phyloP scores from a whole-genome alignment of 345 rosid genomes.

The Euphorbia pulcherrima region DNA sequence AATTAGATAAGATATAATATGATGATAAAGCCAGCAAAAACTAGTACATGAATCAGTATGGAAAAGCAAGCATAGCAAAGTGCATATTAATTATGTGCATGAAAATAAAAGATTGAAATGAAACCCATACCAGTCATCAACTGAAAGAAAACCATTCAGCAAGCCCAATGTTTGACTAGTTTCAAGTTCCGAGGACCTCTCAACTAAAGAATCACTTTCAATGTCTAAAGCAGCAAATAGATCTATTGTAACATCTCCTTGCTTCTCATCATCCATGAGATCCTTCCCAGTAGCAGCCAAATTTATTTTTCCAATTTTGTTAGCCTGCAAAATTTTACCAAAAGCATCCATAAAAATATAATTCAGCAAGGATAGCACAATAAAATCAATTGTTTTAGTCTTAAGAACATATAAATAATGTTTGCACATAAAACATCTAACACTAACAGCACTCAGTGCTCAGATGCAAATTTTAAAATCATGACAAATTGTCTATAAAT shows the following conservation, averaged over 20 bases:
- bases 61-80: background rate
- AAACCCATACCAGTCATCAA: slow-evolving; percentile 80
- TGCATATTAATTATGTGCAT: background rate
- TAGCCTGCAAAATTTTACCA: slow-evolving; percentile 52
- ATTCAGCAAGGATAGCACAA: background rate
- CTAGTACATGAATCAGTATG: background rate
- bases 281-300: slow-evolving; percentile 99
- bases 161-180: slow-evolving; percentile 88
- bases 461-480: background rate
- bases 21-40: background rate
- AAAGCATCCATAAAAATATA: background rate
- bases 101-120: background rate
- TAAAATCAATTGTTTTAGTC: background rate
- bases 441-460: no score
- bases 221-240: slow-evolving; percentile 83
- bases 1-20: background rate
- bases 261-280: slow-evolving; percentile 99
- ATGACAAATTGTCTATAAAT: background rate
- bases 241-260: slow-evolving; percentile 88
- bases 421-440: background rate
- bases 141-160: slow-evolving; percentile 87
- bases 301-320: slow-evolving; percentile 94
- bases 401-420: background rate
- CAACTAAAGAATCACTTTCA: slow-evolving; percentile 88
- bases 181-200: slow-evolving; percentile 70